These are phyloP conservation scores for Pseudogymnoascus verrucosus DNA, from an alignment of 2,329 filamentous ascomycete species.

Conservation along the genomic window DNA sequence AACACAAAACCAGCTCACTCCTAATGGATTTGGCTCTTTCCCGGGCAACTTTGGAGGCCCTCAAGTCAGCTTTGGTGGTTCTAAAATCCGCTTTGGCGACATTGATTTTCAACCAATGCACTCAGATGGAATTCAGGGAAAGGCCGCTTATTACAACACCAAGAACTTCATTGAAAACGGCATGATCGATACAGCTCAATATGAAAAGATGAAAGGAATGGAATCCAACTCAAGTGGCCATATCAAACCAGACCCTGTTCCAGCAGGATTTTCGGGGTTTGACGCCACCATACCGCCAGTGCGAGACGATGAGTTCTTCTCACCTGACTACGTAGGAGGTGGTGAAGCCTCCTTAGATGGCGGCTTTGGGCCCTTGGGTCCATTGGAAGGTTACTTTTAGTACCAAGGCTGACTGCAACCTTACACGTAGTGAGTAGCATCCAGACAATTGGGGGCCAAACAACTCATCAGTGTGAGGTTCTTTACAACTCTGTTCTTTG, in stretches of 20 bases:
- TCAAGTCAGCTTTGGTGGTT: background rate
- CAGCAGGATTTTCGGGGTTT: background rate
- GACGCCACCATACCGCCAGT: background rate
- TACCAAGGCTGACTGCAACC: background rate
- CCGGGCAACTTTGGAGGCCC: background rate
- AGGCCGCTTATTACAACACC: background rate
- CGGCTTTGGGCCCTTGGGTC: background rate
- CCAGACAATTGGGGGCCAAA: background rate
- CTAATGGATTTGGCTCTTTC: background rate
- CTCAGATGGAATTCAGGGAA: background rate
- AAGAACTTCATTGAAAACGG: background rate
- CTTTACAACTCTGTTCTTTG: too few relatives aligned
- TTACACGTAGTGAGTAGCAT: background rate
- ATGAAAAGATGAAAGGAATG: background rate
- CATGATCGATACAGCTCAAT: background rate
- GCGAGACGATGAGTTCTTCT: background rate
- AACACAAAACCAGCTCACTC: background rate
- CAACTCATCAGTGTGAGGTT: background rate
- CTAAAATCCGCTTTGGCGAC: background rate
- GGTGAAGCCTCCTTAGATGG: background rate
- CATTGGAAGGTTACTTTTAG: background rate
- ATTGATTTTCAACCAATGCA: background rate
- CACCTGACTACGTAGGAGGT: background rate
- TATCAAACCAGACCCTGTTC: background rate
- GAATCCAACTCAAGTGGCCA: too few relatives aligned